These are phyloP conservation scores for Calonectria multiphialidica DNA, from an alignment of 2,329 filamentous ascomycete genomes.

Conservation along the genomic window DNA sequence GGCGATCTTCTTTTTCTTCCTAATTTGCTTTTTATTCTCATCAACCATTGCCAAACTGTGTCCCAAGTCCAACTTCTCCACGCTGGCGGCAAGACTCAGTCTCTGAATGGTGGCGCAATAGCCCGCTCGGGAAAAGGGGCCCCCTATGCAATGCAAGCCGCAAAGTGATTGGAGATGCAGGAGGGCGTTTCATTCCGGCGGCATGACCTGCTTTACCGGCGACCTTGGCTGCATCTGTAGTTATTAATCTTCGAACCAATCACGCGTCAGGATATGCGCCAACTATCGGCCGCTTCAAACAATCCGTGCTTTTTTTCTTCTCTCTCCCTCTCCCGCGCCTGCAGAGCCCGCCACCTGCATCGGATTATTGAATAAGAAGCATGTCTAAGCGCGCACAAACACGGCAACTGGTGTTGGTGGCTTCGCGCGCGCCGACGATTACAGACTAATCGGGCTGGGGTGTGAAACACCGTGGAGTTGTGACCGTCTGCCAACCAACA, in stretches of 20 bases:
- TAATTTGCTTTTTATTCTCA: no score
- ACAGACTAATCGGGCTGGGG: background rate
- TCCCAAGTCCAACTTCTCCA: no score
- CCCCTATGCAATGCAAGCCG: background rate
- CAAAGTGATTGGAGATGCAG: background rate
- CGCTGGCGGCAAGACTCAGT: background rate
- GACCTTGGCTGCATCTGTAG: background rate
- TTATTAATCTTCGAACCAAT: background rate
- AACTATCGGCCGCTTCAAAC: background rate
- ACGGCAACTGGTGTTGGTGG: background rate
- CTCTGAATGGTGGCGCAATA: background rate
- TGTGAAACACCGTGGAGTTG: conserved; percentile 5
- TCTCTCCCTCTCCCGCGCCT: no score
- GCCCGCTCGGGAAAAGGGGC: background rate
- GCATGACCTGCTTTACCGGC: background rate
- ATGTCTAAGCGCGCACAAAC: background rate
- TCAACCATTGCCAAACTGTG: background rate
- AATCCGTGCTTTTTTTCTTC: background rate
- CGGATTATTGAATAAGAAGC: background rate
- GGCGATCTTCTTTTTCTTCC: no score
- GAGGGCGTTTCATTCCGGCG: background rate
- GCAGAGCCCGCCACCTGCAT: no score
- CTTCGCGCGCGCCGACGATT: background rate
- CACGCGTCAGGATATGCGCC: background rate
- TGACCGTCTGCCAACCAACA: conserved; percentile 2